phyloP scores from a whole-genome alignment of 2,329 filamentous ascomycete species.

The Cladosporium phlei region DNA sequence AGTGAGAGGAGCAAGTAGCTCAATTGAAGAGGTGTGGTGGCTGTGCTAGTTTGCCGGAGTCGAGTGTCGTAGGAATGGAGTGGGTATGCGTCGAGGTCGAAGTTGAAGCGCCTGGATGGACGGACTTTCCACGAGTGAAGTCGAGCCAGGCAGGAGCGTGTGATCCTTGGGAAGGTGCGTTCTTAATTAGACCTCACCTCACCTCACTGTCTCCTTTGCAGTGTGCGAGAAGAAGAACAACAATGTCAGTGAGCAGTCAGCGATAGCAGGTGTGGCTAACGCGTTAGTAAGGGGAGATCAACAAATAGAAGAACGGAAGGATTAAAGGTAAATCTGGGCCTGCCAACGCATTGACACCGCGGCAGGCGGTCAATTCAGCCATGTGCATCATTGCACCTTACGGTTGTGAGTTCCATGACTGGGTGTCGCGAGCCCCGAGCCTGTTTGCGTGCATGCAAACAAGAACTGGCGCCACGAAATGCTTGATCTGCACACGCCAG shows the following conservation, averaged over 20 bases:
- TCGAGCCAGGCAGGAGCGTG: neutral
- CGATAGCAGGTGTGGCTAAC: too few species aligned
- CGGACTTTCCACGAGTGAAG: neutral
- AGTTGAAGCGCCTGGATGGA: too few species aligned
- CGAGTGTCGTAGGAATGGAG: neutral
- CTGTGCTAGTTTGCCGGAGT: too few species aligned
- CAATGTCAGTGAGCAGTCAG: neutral
- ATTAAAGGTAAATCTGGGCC: neutral
- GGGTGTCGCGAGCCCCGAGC: too few species aligned
- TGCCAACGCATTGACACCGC: slow-evolving; percentile 1
- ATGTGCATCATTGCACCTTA: neutral
- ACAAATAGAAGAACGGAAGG: neutral
- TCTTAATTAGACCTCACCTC: too few species aligned
- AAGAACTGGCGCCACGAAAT: neutral
- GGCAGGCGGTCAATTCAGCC: neutral
- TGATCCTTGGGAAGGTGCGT: neutral
- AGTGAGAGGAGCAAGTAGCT: neutral
- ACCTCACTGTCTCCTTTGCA: too few species aligned
- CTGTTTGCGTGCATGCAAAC: slow-evolving; percentile 2
- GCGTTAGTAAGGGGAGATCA: too few species aligned
- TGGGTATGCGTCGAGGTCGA: neutral
- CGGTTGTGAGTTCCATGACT: neutral
- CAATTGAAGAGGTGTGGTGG: neutral
- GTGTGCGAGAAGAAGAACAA: neutral
- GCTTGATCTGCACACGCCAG: too few species aligned